Evolutionary conservation across 257 asterid species (phyloP).

Genomic region (Coffea canephora): DNA sequence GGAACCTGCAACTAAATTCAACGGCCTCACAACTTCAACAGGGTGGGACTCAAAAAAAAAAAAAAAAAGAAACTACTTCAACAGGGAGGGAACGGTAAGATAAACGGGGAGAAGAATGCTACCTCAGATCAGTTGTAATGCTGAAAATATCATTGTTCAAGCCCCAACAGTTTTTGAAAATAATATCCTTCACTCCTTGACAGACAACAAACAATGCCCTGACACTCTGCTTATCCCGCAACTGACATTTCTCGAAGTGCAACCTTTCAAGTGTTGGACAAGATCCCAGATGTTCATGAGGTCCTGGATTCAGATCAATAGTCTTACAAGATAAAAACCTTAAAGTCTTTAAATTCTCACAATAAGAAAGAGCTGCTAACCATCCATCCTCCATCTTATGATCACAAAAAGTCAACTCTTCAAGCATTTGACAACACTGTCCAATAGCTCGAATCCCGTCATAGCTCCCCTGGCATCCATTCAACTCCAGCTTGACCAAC

Average conservation of each 20-base stretch:
- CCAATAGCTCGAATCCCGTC: conserved; percentile 73
- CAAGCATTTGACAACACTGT: conserved; percentile 68
- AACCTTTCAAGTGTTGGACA: conserved; percentile 53
- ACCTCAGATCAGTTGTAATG: conserved; percentile 52
- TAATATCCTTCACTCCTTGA: conserved; percentile 47
- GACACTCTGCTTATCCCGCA: conserved; percentile 43
- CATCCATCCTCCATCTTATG: conserved; percentile 78
- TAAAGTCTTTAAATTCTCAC: conserved; percentile 53
- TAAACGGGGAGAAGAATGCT: conserved; percentile 5
- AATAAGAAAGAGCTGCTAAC: conserved; percentile 60
- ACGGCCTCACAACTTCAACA: neutral
- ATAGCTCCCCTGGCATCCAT: conserved; percentile 66
- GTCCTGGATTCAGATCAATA: conserved; percentile 39
- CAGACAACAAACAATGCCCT: conserved; percentile 51
- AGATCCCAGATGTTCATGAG: conserved; percentile 43
- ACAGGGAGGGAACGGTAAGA: neutral
- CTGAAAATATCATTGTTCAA: conserved; percentile 50
- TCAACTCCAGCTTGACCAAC: conserved; percentile 63
- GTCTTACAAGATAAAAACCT: conserved; percentile 57
- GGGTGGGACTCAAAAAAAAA: too few species aligned
- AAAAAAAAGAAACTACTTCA: too few species aligned
- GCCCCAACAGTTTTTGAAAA: conserved; percentile 58
- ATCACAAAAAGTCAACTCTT: conserved; percentile 48
- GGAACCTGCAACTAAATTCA: neutral
- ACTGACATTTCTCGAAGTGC: conserved; percentile 64